Base-by-base conservation (phyloP, 1,284 basidiomycete genomes). In the Prillingera fragicola region DNA sequence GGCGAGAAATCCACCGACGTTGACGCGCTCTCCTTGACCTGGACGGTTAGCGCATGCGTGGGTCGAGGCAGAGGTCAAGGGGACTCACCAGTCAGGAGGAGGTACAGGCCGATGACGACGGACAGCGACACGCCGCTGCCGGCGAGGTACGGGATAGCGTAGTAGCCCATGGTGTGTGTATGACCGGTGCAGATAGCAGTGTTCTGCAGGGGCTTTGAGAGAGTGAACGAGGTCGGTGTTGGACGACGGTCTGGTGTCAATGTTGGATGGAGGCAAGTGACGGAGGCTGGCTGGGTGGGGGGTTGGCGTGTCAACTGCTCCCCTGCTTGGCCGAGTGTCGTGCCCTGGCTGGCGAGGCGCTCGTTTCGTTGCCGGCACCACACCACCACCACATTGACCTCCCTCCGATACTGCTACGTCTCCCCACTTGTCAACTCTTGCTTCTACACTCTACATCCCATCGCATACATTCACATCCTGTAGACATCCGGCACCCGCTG, bases 1-100 rank as follows among this genome's bases (percentile, higher is more conserved):
- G 65, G 91, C 89, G 31, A 98, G 78, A 76, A 91, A 95, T 43
- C 80, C 79, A 37, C 90, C 91, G 54, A 89, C 81, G 68, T 95
- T 89, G 81, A 97, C 95, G 29, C 82, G 80, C 67, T 88, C 85
- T 49, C 86, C 86, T 32, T 85, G 87, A 59, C 80, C 86, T 89
- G 65, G n/a, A 43, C 10, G 22, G 18, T n/a, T 3, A 13, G 10
- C 6, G 31, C n/a, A 24, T n/a, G 14, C 22, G 34, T n/a, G 19
- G 33, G n/a, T 8, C 13, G 14, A 15, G 29, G 22, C 13, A 33
- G 17, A 17, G 41, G 45, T 26, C 23, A 23, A n/a, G 31, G 24
- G 21, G 19, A 56, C 62, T 24, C 56, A 87, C 87, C 87, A 41
- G 88, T 90, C 63, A 91, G 86, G 51, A 92, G 76, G 21, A 91